These are phyloP conservation scores for Fusarium sp. DNA, from an alignment of 2,329 filamentous ascomycete genomes.

Conservation along the genomic window DNA sequence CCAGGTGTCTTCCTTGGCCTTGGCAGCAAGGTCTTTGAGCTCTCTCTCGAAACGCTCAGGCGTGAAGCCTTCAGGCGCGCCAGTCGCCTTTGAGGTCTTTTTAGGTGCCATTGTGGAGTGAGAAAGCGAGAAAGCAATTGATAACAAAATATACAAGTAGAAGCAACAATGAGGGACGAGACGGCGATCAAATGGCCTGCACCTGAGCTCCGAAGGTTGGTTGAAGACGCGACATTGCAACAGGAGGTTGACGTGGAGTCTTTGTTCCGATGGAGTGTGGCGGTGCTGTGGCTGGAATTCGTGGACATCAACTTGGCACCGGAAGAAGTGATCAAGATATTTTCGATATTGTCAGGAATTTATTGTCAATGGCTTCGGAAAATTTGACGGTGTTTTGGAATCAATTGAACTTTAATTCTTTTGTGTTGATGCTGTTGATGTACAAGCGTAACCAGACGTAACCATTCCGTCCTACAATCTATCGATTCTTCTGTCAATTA, in stretches of 20 bases:
- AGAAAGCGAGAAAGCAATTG: background rate
- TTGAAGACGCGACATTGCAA: constrained; percentile 29
- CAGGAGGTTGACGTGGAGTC: constrained; percentile 39
- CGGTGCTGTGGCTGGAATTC: constrained; percentile 34
- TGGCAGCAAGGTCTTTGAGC: constrained; percentile 62
- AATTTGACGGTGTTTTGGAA: background rate
- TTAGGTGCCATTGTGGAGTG: constrained; percentile 37
- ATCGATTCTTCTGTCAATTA: background rate
- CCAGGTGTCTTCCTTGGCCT: constrained; percentile 50
- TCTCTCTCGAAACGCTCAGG: constrained; percentile 67
- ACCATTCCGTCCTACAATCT: background rate
- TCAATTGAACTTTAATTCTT: background rate
- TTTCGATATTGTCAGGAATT: background rate
- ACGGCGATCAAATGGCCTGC: constrained; percentile 47
- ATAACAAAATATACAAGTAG: constrained; percentile 16
- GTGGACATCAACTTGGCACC: background rate
- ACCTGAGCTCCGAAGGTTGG: constrained; percentile 44
- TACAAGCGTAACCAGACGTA: background rate
- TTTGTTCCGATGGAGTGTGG: constrained; percentile 30
- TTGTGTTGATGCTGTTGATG: background rate
- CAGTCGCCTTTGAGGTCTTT: constrained; percentile 38
- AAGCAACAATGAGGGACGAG: constrained; percentile 1
- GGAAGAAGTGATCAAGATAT: background rate
- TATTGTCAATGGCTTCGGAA: background rate
- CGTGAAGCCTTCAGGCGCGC: constrained; percentile 52